phyloP scores from a whole-genome alignment of 805 yeast species.

The Brettanomyces anomalus region DNA sequence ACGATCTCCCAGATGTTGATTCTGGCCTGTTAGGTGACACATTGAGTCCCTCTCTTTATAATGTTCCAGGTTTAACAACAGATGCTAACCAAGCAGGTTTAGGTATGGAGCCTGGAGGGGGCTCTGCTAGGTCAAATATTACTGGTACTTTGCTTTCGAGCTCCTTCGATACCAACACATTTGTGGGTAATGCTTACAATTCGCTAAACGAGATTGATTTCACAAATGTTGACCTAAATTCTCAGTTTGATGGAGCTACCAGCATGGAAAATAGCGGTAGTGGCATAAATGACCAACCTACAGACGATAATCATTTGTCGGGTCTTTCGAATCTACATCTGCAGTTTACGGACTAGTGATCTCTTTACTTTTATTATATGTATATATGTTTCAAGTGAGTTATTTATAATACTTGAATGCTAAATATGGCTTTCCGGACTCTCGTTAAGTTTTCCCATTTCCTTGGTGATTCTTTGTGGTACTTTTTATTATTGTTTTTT shows the following conservation, averaged over 20 bases:
- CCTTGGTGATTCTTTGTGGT: too few relatives aligned
- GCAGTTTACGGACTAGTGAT: neutral
- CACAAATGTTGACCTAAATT: slow-evolving; percentile 27
- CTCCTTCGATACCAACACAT: neutral
- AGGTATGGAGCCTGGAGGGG: neutral
- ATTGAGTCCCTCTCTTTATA: neutral
- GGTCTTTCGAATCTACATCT: neutral
- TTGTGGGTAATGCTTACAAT: slow-evolving; percentile 14
- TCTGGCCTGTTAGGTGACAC: slow-evolving; percentile 9
- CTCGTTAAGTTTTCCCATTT: too few relatives aligned
- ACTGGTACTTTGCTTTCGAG: neutral
- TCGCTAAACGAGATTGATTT: slow-evolving; percentile 30
- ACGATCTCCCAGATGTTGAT: slow-evolving; percentile 22
- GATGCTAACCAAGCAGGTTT: neutral
- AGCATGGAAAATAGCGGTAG: neutral
- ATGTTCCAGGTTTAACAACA: neutral
- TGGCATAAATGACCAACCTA: neutral
- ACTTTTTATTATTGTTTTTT: too few relatives aligned
- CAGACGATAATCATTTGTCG: neutral
- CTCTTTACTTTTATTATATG: neutral
- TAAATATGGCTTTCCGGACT: too few relatives aligned
- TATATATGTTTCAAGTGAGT: too few relatives aligned
- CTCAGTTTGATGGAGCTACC: slow-evolving; percentile 8
- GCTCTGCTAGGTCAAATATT: neutral
- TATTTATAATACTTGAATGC: too few relatives aligned